Base-by-base conservation (phyloP, 2,329 filamentous ascomycete genomes). In the Phyllosticta citriasiana region DNA sequence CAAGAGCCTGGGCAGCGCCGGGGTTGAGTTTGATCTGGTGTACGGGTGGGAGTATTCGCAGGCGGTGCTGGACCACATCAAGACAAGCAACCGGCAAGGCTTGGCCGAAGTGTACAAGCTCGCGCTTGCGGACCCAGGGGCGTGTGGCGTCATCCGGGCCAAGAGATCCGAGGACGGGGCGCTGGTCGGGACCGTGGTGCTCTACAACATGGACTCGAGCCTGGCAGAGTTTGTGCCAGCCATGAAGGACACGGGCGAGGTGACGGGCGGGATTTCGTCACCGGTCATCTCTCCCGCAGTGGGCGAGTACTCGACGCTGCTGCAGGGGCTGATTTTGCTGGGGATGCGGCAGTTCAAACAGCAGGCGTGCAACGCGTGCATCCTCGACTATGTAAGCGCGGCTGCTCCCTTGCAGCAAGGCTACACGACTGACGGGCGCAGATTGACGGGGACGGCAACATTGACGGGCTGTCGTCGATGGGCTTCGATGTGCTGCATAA, bases 281-380 rank as follows among this genome's bases (percentile, higher is more conserved):
- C 89, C 89, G 0, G 84, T 94, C 10, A 88, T 94, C 54, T 85
- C 87, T 1, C 80, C 87, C 0, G 82, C 82, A 1, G 81, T 84
- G 1, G 84, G 83, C 55, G 84, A 87, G 63, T 88, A 89, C 68
- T 84, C 87, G 27, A 86, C 82, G 0, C 73, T 94, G 30, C 80
- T 93, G 63, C 90, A 95, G 74, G 90, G 90, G 0, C 75, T 96
- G 65, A 88, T 90, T 14, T 75, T 95, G 64, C 84, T 96, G 76
- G 89, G 88, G 0, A 85, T 94, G 68, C 83, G 88, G 62, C 90
- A 94, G 74, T 88, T 91, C 72, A 93, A 92, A 73, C 83, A 83
- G 66, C 84, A 92, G 70, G 89, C 88, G 64, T 86, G 88, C 57
- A 82, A 83, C 65, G 85, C 85, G 63, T 88, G 87, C 58, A 78